Evolutionary conservation across 495 filamentous ascomycete species (phyloP).

Genomic region (Penicillium desertorum): DNA sequence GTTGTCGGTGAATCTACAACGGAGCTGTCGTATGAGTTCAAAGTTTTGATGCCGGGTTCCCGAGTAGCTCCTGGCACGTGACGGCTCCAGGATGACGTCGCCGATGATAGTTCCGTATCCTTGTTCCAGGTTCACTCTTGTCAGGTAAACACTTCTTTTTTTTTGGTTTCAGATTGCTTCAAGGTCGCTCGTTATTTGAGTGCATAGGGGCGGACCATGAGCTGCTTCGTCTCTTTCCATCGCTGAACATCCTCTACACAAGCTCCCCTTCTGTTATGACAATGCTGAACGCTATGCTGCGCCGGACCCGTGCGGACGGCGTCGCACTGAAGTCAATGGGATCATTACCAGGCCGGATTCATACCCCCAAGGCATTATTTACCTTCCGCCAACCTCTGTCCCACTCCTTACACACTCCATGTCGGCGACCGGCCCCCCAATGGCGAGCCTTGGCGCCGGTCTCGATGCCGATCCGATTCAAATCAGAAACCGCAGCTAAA

Average conservation of each 20-base stretch:
- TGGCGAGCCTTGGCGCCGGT: slow-evolving; percentile 28
- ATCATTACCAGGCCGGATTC: slow-evolving; percentile 24
- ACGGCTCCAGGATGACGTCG: slow-evolving; percentile 24
- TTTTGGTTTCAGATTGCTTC: slow-evolving; percentile 4
- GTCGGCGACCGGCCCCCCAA: slow-evolving; percentile 28
- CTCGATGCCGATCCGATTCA: slow-evolving; percentile 26
- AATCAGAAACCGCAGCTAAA: slow-evolving; percentile 28
- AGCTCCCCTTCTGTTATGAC: slow-evolving; percentile 17
- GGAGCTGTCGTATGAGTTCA: slow-evolving; percentile 10
- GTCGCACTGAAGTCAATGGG: slow-evolving; percentile 36
- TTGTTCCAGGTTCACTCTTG: neutral
- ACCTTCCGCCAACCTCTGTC: slow-evolving; percentile 15
- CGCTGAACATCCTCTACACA: slow-evolving; percentile 19
- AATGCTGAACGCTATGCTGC: slow-evolving; percentile 41
- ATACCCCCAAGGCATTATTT: slow-evolving; percentile 17
- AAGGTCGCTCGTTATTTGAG: slow-evolving; percentile 8
- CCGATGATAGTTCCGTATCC: neutral
- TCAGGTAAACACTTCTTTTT: neutral
- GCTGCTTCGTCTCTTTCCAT: slow-evolving; percentile 16
- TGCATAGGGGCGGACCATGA: slow-evolving; percentile 15
- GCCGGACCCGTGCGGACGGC: slow-evolving; percentile 38
- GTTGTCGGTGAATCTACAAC: slow-evolving; percentile 10
- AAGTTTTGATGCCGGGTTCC: slow-evolving; percentile 20
- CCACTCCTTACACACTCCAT: slow-evolving; percentile 27
- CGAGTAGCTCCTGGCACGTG: slow-evolving; percentile 18